Evolutionary conservation across 495 filamentous ascomycete species (phyloP), one percentile per base, ranked within the genome.

Genomic region (Penicillium robsamsonii): DNA sequence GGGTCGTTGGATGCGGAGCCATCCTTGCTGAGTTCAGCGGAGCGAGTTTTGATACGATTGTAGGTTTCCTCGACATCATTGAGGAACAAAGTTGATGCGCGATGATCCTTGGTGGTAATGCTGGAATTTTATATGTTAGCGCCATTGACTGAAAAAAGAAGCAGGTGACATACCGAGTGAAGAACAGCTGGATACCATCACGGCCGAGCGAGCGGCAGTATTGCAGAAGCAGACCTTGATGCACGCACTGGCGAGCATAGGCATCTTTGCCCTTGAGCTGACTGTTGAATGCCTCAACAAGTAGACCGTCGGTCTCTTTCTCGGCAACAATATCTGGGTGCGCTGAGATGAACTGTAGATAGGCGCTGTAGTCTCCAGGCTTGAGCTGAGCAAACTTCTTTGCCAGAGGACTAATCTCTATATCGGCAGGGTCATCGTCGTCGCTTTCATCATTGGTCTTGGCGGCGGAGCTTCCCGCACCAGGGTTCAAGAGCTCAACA

Each of bases 41-140:
- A 83, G 24, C 93, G 84, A 37, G 77, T 82, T 60, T 84, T 86
- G 74, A 98, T 96, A 24, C 85, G 84, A 55, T 76, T 75, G 71
- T 94, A 96, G 35, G 92, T 97, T 25, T 83, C 82, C 58, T 89
- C 84, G 50, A 98, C 93, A 69, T 98, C 94, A 68, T 97, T 93
- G 56, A 79, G 82, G 79, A 98, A 98, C 30, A 97, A 78, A 35
- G 87, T 89, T 58, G 87, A 84, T n/a, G 94, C 95, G 73, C 96
- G 88, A 75, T 98, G 94, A 30, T 85, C 88, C 51, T 83, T 83
- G 12, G 90, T 97, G n/a, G 89, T 91, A 66, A 98, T 91, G 51
- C 91, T 90, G 49, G 5, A 17, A 27, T 11, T 25, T 13, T 11
- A 31, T 46, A 46, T 58, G 50, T 68, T 59, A 63, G 63, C 53